Percentiles rank a stretch among this genome's conserved stretches.
These are phyloP conservation scores for Phialemonium atrogriseum DNA, from an alignment of 2,329 filamentous ascomycete species.

Conservation along the genomic window DNA sequence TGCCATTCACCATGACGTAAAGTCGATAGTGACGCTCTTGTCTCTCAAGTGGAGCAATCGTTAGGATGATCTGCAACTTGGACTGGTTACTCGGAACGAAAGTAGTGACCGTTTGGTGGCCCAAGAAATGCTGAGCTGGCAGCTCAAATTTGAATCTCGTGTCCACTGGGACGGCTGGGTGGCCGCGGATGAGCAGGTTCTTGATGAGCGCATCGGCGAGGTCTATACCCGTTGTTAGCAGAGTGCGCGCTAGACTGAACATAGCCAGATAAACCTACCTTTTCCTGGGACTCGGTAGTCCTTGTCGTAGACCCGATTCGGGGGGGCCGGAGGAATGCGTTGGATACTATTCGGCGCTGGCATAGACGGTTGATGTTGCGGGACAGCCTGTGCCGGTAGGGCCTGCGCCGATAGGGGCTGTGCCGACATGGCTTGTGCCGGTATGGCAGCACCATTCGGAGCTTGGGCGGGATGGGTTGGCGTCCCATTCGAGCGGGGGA, in stretches of 20 bases:
- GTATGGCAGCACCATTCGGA: not conserved
- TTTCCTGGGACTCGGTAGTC: constrained; percentile 31
- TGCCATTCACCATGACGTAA: constrained; percentile 63
- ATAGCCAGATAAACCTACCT: constrained; percentile 22
- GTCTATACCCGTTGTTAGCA: constrained; percentile 27
- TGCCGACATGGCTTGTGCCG: constrained; percentile 3
- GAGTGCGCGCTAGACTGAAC: not conserved
- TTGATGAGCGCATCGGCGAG: constrained; percentile 57
- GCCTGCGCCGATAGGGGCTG: constrained; percentile 6
- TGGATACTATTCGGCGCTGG: constrained; percentile 26
- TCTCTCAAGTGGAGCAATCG: constrained; percentile 54
- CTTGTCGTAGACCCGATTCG: constrained; percentile 24
- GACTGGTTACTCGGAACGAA: constrained; percentile 60
- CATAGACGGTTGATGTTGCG: constrained; percentile 15
- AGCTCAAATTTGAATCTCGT: constrained; percentile 57
- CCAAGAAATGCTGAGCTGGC: constrained; percentile 54
- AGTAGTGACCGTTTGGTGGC: constrained; percentile 65
- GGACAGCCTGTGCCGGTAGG: constrained; percentile 8
- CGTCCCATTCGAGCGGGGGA: constrained; percentile 20
- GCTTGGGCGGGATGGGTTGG: constrained; percentile 7
- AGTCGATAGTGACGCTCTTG: constrained; percentile 63
- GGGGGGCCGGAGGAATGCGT: constrained; percentile 15
- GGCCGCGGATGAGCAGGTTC: constrained; percentile 57
- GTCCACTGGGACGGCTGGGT: constrained; percentile 55
- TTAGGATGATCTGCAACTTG: constrained; percentile 62